A percentile compares a stretch with the other conserved stretches of the same genome.
Conservation (phyloP, 306 rosid genomes). For the Quercus gilva region DNA sequence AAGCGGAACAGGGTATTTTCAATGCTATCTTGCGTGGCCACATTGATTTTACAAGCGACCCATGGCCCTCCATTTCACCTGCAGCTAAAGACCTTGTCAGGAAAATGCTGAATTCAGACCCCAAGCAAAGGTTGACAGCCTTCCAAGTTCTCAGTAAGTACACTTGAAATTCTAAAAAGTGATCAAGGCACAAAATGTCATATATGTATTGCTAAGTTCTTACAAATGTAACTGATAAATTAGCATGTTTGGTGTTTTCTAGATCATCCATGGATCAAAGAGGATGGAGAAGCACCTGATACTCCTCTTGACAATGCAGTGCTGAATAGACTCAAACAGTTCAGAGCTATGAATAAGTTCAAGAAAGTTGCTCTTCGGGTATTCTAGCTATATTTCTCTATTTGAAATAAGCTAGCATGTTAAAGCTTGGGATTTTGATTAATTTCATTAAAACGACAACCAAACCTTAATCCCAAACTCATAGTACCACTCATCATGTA, state of each 20-base stretch:
- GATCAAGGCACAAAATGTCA: no score
- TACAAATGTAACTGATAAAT: conserved; percentile 12
- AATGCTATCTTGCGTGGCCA: conserved; percentile 78
- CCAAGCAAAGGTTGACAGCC: conserved; percentile 80
- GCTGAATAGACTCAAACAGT: conserved; percentile 88
- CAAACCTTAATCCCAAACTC: no score
- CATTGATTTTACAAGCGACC: conserved; percentile 79
- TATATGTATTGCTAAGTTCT: neutral
- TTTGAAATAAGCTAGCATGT: neutral
- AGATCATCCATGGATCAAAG: conserved; percentile 98
- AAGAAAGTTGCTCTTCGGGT: conserved; percentile 95
- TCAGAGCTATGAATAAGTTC: conserved; percentile 95
- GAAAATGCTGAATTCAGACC: conserved; percentile 86
- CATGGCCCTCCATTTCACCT: conserved; percentile 87
- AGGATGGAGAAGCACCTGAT: conserved; percentile 98
- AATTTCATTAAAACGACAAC: neutral
- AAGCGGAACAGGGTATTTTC: conserved; percentile 95
- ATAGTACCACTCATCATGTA: neutral
- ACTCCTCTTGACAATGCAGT: conserved; percentile 95
- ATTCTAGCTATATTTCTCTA: conserved; percentile 3
- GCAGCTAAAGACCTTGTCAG: conserved; percentile 92
- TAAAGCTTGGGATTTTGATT: neutral
- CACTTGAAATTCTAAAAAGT: neutral
- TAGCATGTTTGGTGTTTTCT: neutral
- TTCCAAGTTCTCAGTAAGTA: conserved; percentile 81